Percentiles rank a stretch among this genome's conserved stretches.
phyloP scores from a whole-genome alignment of 108 stramenopile species.

The Skeletonema menzelii region DNA sequence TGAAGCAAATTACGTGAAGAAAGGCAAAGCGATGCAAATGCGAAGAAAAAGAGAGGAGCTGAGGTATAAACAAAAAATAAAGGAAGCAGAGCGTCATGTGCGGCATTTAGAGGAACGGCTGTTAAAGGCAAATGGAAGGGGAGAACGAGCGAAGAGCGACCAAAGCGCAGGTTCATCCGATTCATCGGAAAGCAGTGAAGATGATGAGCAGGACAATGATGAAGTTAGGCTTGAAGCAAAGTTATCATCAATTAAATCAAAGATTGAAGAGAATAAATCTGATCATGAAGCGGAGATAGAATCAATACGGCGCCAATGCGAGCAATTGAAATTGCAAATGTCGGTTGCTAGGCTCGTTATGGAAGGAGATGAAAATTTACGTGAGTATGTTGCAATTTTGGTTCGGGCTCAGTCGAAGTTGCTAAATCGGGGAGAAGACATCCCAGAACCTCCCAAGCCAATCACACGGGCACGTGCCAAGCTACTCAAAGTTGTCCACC shows the following conservation, averaged over 20 bases:
- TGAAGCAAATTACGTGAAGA: constrained; percentile 46
- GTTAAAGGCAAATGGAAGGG: constrained; percentile 4
- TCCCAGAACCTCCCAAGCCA: constrained; percentile 26
- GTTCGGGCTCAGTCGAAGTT: constrained; percentile 20
- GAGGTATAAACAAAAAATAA: constrained; percentile 18
- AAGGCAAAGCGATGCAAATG: constrained; percentile 27
- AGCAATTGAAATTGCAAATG: constrained; percentile 40
- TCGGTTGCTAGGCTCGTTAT: constrained; percentile 45
- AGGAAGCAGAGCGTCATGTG: constrained; percentile 24
- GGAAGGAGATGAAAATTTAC: constrained; percentile 52
- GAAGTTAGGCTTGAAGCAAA: constrained; percentile 43
- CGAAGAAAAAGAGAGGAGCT: constrained; percentile 35
- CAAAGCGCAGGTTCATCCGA: constrained; percentile 14
- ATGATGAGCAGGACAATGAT: constrained; percentile 42
- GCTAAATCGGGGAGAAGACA: constrained; percentile 16
- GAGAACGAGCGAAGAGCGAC: not conserved
- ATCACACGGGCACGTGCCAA: constrained; percentile 46
- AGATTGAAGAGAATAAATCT: constrained; percentile 35
- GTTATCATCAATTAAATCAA: constrained; percentile 34
- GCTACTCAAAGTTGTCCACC: constrained; percentile 39
- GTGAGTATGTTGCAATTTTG: constrained; percentile 41
- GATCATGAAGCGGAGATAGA: constrained; percentile 38
- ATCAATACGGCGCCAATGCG: constrained; percentile 44
- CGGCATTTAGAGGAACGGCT: constrained; percentile 29
- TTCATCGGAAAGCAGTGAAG: constrained; percentile 6